These are phyloP conservation scores for Hyphopichia wangnamkhiaoensis DNA, from an alignment of 1,139 yeast genomes.

Conservation along the genomic window DNA sequence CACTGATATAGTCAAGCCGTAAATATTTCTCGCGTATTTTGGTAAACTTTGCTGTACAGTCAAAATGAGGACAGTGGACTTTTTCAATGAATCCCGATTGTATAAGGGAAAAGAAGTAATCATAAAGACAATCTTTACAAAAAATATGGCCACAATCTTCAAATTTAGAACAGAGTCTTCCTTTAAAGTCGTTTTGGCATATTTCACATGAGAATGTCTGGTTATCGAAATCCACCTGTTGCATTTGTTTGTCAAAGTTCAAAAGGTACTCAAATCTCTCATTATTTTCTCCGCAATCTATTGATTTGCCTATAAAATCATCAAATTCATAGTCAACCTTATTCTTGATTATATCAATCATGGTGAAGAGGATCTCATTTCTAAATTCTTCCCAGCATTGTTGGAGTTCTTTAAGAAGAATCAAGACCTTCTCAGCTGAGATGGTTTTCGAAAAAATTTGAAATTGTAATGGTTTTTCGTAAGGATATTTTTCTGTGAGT, in stretches of 20 bases:
- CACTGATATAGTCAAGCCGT: conserved; percentile 18
- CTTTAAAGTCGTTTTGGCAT: conserved; percentile 56
- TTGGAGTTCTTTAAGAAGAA: conserved; percentile 19
- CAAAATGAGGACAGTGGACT: conserved; percentile 62
- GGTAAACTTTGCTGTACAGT: conserved; percentile 34
- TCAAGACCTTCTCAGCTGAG: conserved; percentile 11
- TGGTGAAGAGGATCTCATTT: conserved; percentile 46
- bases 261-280: conserved; percentile 16
- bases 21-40: conserved; percentile 20
- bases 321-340: conserved; percentile 18
- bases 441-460: conserved; percentile 22
- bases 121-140: conserved; percentile 51
- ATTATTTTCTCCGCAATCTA: conserved; percentile 13
- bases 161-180: conserved; percentile 43
- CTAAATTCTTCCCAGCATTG: conserved; percentile 38
- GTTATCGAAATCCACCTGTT: conserved; percentile 31
- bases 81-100: conserved; percentile 52
- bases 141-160: conserved; percentile 53
- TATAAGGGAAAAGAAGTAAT: conserved; percentile 48
- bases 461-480: conserved; percentile 29
- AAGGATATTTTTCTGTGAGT: conserved; percentile 30
- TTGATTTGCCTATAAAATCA: conserved; percentile 7
- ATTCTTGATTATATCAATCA: conserved; percentile 46
- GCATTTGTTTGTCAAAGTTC: conserved; percentile 18
- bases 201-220: conserved; percentile 57